phyloP scores from a whole-genome alignment of 306 rosid species.

The Trifolium repens region DNA sequence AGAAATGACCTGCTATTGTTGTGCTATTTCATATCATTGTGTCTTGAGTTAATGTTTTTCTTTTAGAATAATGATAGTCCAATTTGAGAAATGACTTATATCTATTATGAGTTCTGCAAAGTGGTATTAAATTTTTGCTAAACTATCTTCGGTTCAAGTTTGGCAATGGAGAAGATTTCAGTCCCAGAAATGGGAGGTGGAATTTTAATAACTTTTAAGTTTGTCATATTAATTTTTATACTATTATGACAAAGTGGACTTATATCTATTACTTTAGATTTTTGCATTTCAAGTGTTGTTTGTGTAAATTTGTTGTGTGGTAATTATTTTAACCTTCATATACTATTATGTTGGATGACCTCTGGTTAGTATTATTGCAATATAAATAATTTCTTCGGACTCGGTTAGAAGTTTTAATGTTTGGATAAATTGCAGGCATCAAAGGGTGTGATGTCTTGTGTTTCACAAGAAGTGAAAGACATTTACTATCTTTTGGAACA shows the following conservation, averaged over 20 bases:
- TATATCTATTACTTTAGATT: too few relatives aligned
- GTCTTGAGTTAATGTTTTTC: too few relatives aligned
- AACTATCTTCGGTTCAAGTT: constrained; percentile 62
- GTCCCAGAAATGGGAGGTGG: constrained; percentile 92
- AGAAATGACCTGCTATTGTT: not conserved
- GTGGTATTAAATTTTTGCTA: not conserved
- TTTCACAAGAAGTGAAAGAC: constrained; percentile 94
- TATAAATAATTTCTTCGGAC: not conserved
- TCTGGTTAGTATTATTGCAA: not conserved
- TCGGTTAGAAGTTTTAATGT: not conserved
- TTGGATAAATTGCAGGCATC: constrained; percentile 53
- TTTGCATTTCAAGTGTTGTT: not conserved
- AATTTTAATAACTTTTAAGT: constrained; percentile 60
- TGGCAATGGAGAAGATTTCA: constrained; percentile 84
- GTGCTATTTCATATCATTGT: too few relatives aligned
- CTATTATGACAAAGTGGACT: too few relatives aligned
- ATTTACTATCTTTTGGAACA: constrained; percentile 85
- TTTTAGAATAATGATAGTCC: not conserved
- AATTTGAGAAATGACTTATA: not conserved
- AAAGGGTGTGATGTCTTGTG: constrained; percentile 93
- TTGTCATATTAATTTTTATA: too few relatives aligned
- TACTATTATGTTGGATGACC: too few relatives aligned
- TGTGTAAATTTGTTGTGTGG: not conserved
- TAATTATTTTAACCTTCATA: too few relatives aligned
- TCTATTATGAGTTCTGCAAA: not conserved